Evolutionary conservation across 176 grass and related monocot species (phyloP), one percentile per base, ranked within the genome.

Genomic region (Paspalum vaginatum): DNA sequence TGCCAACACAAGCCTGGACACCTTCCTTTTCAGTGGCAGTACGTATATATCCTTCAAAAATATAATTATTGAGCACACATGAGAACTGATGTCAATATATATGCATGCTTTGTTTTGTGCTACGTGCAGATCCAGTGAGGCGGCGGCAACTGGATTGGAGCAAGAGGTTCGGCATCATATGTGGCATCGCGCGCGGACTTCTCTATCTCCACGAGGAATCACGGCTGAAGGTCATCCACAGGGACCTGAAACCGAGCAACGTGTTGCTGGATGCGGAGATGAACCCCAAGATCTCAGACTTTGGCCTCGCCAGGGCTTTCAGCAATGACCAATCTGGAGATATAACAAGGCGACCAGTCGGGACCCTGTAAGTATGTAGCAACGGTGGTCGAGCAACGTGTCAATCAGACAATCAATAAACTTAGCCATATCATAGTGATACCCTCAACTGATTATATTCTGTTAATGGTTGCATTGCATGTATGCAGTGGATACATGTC

Each of bases 121-220:
- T 47, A n/a, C 4, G 0, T 43, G 14, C 41, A 88, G 74, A 84
- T 80, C 9, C 66, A 9, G 20, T 24, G 11, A 84, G n/a, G 42
- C 60, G 67, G 4, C 20, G n/a, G 5, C 49, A 58, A 2, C 4
- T 89, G 2, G 81, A 89, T 14, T 89, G 87, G 87, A 52, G 0
- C 0, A 80, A 4, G 13, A 66, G 87, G 22, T 75, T 61, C 40
- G 32, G 0, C 2, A 85, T 89, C 21, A 89, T 85, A 8, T 50
- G 13, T 1, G 81, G 87, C 6, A 79, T 89, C 1, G 49, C 65
- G 1, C 67, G 81, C 1, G 87, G 81, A 16, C 81, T 89, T 48
- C 40, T 84, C 2, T 89, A 89, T 38, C 80, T 89, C 14, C 87
- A 89, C 16, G 87, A 80, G 54, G 87, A 89, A 44, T 89, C 87